Percentiles rank a stretch among this genome's conserved stretches.
Conservation (phyloP, 2,329 filamentous ascomycete species). For the Albifimbria verrucaria region DNA sequence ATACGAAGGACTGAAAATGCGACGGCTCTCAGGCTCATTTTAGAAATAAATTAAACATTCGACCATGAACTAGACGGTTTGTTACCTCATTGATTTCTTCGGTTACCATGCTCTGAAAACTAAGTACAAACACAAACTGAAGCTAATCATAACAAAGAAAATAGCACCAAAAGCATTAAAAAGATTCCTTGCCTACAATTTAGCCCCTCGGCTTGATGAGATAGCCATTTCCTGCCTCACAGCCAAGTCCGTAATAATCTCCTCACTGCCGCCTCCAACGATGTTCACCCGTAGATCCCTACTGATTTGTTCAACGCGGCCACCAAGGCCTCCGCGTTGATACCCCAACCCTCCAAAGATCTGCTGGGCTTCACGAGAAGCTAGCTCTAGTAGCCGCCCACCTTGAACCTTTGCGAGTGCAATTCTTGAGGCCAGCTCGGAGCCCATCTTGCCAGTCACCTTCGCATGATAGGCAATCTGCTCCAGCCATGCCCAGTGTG, state of each 20-base stretch:
- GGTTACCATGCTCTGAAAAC: too few relatives aligned
- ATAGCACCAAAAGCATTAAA: neutral
- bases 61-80: too few relatives aligned
- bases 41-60: too few relatives aligned
- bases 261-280: constrained; percentile 52
- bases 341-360: constrained; percentile 52
- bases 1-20: too few relatives aligned
- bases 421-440: constrained; percentile 27
- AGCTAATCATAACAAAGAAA: too few relatives aligned
- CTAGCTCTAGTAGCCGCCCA: constrained; percentile 45
- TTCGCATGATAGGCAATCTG: constrained; percentile 51
- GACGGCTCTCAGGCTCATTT: too few relatives aligned
- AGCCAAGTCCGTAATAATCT: constrained; percentile 50
- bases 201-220: constrained; percentile 12
- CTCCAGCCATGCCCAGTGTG: constrained; percentile 59
- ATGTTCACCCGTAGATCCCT: constrained; percentile 47
- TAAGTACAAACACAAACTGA: too few relatives aligned
- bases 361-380: constrained; percentile 50
- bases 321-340: constrained; percentile 43
- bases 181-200: constrained; percentile 10
- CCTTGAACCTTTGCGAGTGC: constrained; percentile 44
- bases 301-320: constrained; percentile 50
- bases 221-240: constrained; percentile 41
- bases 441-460: constrained; percentile 22
- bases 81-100: too few relatives aligned